A percentile compares a stretch with the other conserved stretches of the same genome.
Conservation (phyloP, 306 rosid species). For the Dryas alaskensis region DNA sequence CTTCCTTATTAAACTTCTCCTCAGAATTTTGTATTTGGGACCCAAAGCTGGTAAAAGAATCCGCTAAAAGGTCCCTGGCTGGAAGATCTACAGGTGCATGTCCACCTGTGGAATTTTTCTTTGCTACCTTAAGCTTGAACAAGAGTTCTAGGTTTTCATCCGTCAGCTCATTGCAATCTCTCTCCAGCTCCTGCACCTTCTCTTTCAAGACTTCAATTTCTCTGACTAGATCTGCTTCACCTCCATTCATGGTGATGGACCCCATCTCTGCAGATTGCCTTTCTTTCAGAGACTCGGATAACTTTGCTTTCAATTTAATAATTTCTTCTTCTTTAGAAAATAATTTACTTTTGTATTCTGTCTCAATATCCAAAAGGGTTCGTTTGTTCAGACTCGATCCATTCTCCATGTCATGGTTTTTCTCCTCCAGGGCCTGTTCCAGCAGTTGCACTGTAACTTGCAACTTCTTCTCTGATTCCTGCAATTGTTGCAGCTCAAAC, state of each 20-base stretch:
- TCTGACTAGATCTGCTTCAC: slow-evolving; percentile 46
- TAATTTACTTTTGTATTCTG: slow-evolving; percentile 41
- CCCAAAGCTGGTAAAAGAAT: slow-evolving; percentile 44
- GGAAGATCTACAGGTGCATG: slow-evolving; percentile 32
- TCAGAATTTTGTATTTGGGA: slow-evolving; percentile 37
- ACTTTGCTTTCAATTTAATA: slow-evolving; percentile 36
- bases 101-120: slow-evolving; percentile 37
- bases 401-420: slow-evolving; percentile 39
- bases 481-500: slow-evolving; percentile 49
- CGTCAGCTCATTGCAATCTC: slow-evolving; percentile 89
- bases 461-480: slow-evolving; percentile 64
- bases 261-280: slow-evolving; percentile 34
- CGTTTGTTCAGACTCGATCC: slow-evolving; percentile 32
- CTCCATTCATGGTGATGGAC: slow-evolving; percentile 39
- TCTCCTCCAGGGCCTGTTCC: slow-evolving; percentile 59
- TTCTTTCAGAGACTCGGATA: slow-evolving; percentile 44
- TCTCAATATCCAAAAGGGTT: slow-evolving; percentile 40
- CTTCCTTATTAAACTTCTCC: slow-evolving; percentile 30
- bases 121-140: slow-evolving; percentile 75
- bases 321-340: slow-evolving; percentile 56
- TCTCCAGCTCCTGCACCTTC: slow-evolving; percentile 84
- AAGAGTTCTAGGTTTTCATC: slow-evolving; percentile 91
- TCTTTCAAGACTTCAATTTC: slow-evolving; percentile 62
- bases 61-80: slow-evolving; percentile 31
- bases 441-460: slow-evolving; percentile 48